Base-by-base conservation (phyloP, 306 rosid species). In the Styphnolobium japonicum region DNA sequence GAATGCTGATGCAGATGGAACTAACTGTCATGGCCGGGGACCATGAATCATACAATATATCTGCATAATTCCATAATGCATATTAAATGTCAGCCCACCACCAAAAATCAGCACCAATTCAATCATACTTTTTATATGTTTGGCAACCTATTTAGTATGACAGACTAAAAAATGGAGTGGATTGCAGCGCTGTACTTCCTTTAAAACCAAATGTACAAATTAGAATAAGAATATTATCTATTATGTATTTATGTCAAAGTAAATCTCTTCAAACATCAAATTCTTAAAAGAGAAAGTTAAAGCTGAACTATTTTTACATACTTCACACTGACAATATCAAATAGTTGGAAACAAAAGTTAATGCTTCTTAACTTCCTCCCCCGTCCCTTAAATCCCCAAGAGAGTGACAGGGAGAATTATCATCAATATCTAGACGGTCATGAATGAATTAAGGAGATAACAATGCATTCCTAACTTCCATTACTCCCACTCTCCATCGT, bases 21-120 rank as follows among this genome's bases (percentile, higher is more conserved):
- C 99, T 93, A 77, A 96, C 99, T 63, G 99, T 96, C 99, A 96
- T 96, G 25, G 99, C 99, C 36, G 99, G 99, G 80, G 99, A 96
- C 99, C 99, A 96, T 16, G 99, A 96, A 89, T 96, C 99, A 14
- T 96, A 96, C 86, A 96, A 83, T 89, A 96, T 96, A 86, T 96
- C 99, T 96, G 89, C 91, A 89, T 21, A 68, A 63, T 67, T 14
- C 65, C 87, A 84, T 12, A 76, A 11, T 58, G 71, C 15, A 78
- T 61, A 80, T 68, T 36, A 74, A 65, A 69, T 40, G 74, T 86
- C 84, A 89, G 85, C 49, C 46, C 49, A 80, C 56, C 46, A n/a
- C 18, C 62, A 70, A 58, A 57, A 42, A 53, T 29, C 46, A 76
- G 68, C 6, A 80, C 22, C 42, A 31, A 55, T 73, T 29, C 74